phyloP scores from a whole-genome alignment of 495 filamentous ascomycete genomes.

The Podospora pseudocomata region DNA sequence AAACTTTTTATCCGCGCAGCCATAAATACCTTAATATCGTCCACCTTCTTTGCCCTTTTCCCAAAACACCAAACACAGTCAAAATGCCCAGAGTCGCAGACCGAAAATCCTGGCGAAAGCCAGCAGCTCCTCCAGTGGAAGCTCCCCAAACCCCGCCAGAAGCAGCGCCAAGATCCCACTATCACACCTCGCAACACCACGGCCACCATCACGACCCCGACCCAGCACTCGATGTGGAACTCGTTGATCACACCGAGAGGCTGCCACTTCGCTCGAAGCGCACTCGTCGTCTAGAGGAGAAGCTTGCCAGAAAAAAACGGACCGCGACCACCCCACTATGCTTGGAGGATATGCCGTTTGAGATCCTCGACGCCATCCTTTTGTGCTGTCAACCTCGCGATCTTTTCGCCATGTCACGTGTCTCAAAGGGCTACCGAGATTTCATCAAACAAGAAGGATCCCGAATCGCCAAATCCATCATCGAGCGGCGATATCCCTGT shows the following conservation, averaged over 20 bases:
- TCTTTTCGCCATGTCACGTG: slow-evolving; percentile 38
- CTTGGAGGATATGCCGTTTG: slow-evolving; percentile 46
- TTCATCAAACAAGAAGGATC: slow-evolving; percentile 20
- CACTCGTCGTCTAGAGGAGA: not conserved
- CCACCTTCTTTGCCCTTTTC: not conserved
- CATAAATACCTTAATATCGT: too few species aligned
- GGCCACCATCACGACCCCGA: not conserved
- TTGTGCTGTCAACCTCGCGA: slow-evolving; percentile 45
- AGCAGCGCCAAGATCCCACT: not conserved
- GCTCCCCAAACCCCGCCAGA: not conserved
- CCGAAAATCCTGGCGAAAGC: slow-evolving; percentile 14
- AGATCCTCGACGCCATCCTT: slow-evolving; percentile 47
- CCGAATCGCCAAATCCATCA: not conserved
- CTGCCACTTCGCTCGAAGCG: not conserved
- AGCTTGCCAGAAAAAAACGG: not conserved
- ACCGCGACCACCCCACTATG: slow-evolving; percentile 6
- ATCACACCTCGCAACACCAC: not conserved
- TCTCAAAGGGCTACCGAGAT: slow-evolving; percentile 33
- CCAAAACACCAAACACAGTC: too few species aligned
- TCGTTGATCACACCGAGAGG: not conserved
- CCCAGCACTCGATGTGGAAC: not conserved
- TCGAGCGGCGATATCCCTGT: not conserved
- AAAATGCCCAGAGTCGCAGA: not conserved
- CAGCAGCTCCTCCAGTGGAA: not conserved
- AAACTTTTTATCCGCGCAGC: too few species aligned